Percentiles rank a stretch among this genome's conserved stretches.
Evolutionary conservation across 768 basidiomycete genomes (phyloP).

Genomic region (Lactarius deliciosus): DNA sequence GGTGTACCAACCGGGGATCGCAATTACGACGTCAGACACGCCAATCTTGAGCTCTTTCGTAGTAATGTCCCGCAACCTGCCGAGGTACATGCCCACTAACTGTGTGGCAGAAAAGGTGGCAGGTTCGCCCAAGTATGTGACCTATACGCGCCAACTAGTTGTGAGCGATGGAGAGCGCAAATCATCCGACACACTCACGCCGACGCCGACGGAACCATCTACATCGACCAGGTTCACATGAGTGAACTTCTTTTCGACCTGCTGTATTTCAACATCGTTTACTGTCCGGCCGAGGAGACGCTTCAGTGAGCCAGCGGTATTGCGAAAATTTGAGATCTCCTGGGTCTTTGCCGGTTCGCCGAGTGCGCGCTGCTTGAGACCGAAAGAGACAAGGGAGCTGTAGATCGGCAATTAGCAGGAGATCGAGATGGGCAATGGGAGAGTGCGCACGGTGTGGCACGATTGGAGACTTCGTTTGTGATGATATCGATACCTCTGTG

Average conservation of each 20-base stretch:
- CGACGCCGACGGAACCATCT: slow-evolving; percentile 75
- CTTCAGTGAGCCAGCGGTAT: slow-evolving; percentile 93
- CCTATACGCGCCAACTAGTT: slow-evolving; percentile 46
- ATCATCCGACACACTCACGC: slow-evolving; percentile 53
- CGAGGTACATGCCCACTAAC: slow-evolving; percentile 87
- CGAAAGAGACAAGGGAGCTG: slow-evolving; percentile 94
- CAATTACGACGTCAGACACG: slow-evolving; percentile 91
- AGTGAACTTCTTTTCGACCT: slow-evolving; percentile 88
- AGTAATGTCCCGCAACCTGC: slow-evolving; percentile 87
- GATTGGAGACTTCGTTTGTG: slow-evolving; percentile 96
- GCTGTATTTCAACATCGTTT: slow-evolving; percentile 76
- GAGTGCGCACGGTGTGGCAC: slow-evolving; percentile 83
- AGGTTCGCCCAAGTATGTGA: slow-evolving; percentile 83
- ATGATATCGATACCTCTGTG: slow-evolving; percentile 98
- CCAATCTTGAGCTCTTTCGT: slow-evolving; percentile 79
- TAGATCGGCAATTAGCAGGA: neutral
- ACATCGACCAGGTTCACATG: slow-evolving; percentile 85
- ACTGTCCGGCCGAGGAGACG: slow-evolving; percentile 82
- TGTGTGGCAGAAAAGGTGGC: slow-evolving; percentile 84
- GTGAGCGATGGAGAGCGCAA: slow-evolving; percentile 20
- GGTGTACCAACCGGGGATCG: slow-evolving; percentile 96
- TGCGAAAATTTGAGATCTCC: slow-evolving; percentile 97
- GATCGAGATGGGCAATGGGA: neutral
- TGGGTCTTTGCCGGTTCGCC: slow-evolving; percentile 97
- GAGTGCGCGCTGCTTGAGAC: slow-evolving; percentile 84